Percentiles rank a stretch among this genome's conserved stretches.
phyloP scores from a whole-genome alignment of 352 stramenopile genomes.

The Phytopythium montanum region DNA sequence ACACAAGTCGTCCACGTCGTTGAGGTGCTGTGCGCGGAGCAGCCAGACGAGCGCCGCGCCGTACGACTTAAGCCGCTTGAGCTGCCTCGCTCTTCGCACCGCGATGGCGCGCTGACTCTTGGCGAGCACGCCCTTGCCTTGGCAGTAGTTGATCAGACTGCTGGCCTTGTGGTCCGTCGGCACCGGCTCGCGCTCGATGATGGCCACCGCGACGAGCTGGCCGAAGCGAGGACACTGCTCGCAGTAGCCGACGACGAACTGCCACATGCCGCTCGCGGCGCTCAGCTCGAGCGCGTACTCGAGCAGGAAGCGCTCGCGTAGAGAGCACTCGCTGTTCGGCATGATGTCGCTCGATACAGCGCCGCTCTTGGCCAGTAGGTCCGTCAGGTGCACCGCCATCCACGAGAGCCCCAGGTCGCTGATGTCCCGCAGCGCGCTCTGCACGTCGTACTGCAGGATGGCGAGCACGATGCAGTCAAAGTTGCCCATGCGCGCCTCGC shows the following conservation, averaged over 20 bases:
- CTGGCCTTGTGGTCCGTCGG: conserved; percentile 54
- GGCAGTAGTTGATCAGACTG: conserved; percentile 51
- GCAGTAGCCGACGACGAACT: conserved; percentile 61
- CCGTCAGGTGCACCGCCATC: conserved; percentile 66
- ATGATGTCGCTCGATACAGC: conserved; percentile 48
- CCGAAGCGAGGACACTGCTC: conserved; percentile 59
- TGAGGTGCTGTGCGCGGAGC: conserved; percentile 49
- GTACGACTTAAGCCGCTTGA: conserved; percentile 32
- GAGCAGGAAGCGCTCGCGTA: conserved; percentile 58
- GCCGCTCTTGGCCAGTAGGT: conserved; percentile 55
- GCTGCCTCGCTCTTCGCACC: conserved; percentile 35
- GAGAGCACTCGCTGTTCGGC: conserved; percentile 36
- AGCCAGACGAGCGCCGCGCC: conserved; percentile 62
- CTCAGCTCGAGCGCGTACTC: conserved; percentile 70
- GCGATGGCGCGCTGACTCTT: conserved; percentile 32
- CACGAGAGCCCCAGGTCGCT: conserved; percentile 63
- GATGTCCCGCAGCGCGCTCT: conserved; percentile 63
- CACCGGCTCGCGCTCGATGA: conserved; percentile 44
- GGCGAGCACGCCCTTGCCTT: conserved; percentile 39
- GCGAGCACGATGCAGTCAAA: conserved; percentile 82
- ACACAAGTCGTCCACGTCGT: conserved; percentile 53
- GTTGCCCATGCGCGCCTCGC: conserved; percentile 52
- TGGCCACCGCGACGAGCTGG: conserved; percentile 28
- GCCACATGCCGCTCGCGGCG: conserved; percentile 55
- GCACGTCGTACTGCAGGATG: conserved; percentile 74